These are phyloP conservation scores for Scheffersomyces titani DNA, from an alignment of 1,139 yeast species.

Conservation along the genomic window DNA sequence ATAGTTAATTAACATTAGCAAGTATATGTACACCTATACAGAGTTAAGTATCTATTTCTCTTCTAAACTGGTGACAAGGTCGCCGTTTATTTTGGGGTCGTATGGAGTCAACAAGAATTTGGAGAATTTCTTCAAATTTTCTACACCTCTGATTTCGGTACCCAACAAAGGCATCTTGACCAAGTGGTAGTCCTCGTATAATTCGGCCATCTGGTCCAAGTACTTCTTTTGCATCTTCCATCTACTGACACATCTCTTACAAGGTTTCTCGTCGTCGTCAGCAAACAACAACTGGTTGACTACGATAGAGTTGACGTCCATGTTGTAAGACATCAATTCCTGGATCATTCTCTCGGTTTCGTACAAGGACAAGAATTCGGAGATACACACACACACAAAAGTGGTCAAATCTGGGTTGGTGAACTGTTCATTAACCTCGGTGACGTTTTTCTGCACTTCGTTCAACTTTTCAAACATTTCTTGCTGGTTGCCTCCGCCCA, in stretches of 20 bases:
- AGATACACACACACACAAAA: constrained; percentile 94
- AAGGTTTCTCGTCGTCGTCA: constrained; percentile 63
- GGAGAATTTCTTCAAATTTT: constrained; percentile 77
- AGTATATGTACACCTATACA: background rate
- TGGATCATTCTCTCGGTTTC: constrained; percentile 98
- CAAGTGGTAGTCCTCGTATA: constrained; percentile 92
- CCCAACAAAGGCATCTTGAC: constrained; percentile 95
- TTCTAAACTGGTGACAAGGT: constrained; percentile 64
- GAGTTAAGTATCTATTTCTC: constrained; percentile 34
- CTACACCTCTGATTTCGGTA: constrained; percentile 88
- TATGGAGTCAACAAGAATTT: constrained; percentile 69
- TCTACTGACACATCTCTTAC: constrained; percentile 90
- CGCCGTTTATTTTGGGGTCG: constrained; percentile 62
- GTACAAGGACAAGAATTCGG: constrained; percentile 91
- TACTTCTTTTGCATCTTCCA: constrained; percentile 96
- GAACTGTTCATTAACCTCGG: constrained; percentile 90
- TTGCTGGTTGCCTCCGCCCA: constrained; percentile 71
- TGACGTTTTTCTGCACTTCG: constrained; percentile 79
- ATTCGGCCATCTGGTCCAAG: constrained; percentile 89
- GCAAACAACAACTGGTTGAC: constrained; percentile 92
- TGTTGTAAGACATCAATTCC: constrained; percentile 88
- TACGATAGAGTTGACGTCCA: constrained; percentile 94
- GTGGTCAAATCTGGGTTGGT: constrained; percentile 96
- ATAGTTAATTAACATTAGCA: background rate
- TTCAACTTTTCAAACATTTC: constrained; percentile 82